Evolutionary conservation across 495 filamentous ascomycete genomes (phyloP), one percentile per base, ranked within the genome.

Genomic region (Penicillium lividum): DNA sequence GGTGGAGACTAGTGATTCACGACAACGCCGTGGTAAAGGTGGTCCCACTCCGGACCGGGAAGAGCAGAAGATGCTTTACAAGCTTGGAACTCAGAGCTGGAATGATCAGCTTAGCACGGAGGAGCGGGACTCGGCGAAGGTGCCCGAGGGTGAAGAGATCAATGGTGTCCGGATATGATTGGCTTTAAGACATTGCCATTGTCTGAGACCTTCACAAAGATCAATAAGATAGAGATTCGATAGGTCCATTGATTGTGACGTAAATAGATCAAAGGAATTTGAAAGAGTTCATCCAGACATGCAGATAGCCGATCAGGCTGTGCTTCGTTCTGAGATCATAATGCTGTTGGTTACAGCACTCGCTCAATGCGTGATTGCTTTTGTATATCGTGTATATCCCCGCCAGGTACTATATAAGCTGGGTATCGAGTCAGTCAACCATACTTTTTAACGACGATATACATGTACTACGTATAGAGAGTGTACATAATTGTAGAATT

Each of bases 1-100:
- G 31, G 63, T 89, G 9, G 86, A 88, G 73, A 86, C 81, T 30
- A 58, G 75, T 57, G 85, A 89, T 67, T 88, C 85, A 9, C 75
- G 78, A 45, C 65, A 73, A 51, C 85, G 86, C 53, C 82, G 88
- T 64, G 75, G 80, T 11, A 79, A 80, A 66, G 50, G 51, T 22
- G 72, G 73, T 2, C 67, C 68, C 2, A 71, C 65, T 47, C 64
- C 67, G 8, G 64, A 65, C 25, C 77, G 76, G 3, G 69, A 75
- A 48, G 56, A 71, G 54, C 75, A 80, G 62, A 72, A 67, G 62
- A 56, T 44, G 4, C 56, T 77, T 13, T 80, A 78, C 62, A 72
- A 71, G 59, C 52, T 65, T 7, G 77, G 75, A 29, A 70, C 69
- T 8, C 67, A 78, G 53, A 74, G 74, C 25, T 80, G 77, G 77